Base-by-base conservation (phyloP, 2,329 filamentous ascomycete genomes). In the Diplocarpon rosae region DNA sequence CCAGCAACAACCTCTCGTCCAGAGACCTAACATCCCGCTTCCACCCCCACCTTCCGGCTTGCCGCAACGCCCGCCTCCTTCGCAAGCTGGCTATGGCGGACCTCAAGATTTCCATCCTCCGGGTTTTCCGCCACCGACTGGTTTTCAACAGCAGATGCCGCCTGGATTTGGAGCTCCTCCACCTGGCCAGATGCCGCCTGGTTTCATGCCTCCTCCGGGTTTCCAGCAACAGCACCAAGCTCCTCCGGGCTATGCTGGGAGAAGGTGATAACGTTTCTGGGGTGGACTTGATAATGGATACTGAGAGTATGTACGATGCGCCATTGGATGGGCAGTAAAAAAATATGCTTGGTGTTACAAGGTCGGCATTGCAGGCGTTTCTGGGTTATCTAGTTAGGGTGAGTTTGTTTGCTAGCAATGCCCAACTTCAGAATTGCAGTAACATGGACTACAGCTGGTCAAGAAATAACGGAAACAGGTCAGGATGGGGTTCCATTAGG, bases 31-130 rank as follows among this genome's bases (percentile, higher is more conserved):
- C 44, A 70, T 77, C 27, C 71, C 80, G 12, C 71, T 75, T 12
- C 75, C 78, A 38, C 75, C 78, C 29, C 72, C 75, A 14, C 66
- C 62, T 43, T 66, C 70, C 1, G 67, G 67, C 1, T 51, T 70
- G 20, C 82, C 83, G 32, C 78, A 81, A 46, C 69, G 82, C 32
- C 83, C 83, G n/a, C 83, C 83, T 3, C 78, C 79, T 14, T 77
- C 72, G 13, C 76, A 81, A 56, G 78, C 68, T 39, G 79, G 78
- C 1, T 84, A 83, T 58, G 81, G 80, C 34, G 82, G 81, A 9
- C 80, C 75, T 12, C 70, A 74, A 43, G 66, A 69, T 42, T 72
- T 72, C 55, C 64, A 68, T 45, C 62, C 61, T 28, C 56, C 58
- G 47, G 65, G 64, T 45, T 66, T 67, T 56, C 68, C 65, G 24